These are phyloP conservation scores for Pisolithus marmoratus DNA, from an alignment of 768 basidiomycete genomes.

Conservation along the genomic window DNA sequence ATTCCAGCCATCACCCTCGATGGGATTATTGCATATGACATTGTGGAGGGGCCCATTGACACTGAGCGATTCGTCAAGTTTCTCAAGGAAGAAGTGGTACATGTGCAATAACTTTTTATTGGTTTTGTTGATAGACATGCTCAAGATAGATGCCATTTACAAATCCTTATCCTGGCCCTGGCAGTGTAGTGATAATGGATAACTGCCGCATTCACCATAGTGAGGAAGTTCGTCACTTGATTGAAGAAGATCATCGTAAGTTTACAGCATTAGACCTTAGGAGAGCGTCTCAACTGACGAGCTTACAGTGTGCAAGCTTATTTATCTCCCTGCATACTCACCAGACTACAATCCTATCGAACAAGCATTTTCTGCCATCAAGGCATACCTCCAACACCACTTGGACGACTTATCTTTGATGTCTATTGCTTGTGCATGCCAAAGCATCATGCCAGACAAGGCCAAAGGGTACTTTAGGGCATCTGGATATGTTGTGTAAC, in stretches of 20 bases:
- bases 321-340: constrained; percentile 30
- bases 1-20: too few relatives aligned
- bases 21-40: too few relatives aligned
- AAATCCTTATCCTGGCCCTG: constrained; percentile 5
- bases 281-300: constrained; percentile 21
- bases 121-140: background rate
- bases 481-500: too few relatives aligned
- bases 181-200: constrained; percentile 19
- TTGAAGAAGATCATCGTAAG: constrained; percentile 19
- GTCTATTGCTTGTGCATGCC: too few relatives aligned
- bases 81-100: constrained; percentile 8
- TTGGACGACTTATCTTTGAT: constrained; percentile 1
- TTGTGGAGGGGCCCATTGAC: too few relatives aligned
- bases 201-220: constrained; percentile 23
- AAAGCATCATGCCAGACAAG: too few relatives aligned
- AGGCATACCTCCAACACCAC: constrained; percentile 11
- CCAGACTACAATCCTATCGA: too few relatives aligned
- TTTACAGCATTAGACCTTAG: too few relatives aligned
- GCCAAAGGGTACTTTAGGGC: too few relatives aligned
- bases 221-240: constrained; percentile 11
- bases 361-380: constrained; percentile 22
- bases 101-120: too few relatives aligned
- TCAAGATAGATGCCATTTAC: constrained; percentile 2
- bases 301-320: constrained; percentile 26
- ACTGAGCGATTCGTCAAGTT: too few relatives aligned